Evolutionary conservation across 192 early-diverging fungal species (phyloP).

Genomic region (Mortierella hygrophila): DNA sequence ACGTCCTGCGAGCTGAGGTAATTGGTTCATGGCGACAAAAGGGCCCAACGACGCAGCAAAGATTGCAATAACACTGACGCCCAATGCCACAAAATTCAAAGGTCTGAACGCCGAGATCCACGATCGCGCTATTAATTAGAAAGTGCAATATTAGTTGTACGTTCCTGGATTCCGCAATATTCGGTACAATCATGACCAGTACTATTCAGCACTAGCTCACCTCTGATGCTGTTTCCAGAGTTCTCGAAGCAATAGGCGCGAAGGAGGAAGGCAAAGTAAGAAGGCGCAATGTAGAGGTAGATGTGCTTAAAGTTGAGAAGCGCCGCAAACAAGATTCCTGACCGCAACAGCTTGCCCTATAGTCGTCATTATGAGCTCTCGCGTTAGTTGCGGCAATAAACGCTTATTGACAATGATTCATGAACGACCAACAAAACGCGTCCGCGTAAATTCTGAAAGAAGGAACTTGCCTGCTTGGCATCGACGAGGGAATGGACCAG

Average conservation of each 20-base stretch:
- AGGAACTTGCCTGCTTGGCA: constrained; percentile 68
- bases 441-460: background rate
- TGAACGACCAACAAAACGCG: background rate
- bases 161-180: no score
- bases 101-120: constrained; percentile 53
- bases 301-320: constrained; percentile 98
- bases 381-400: background rate
- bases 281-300: constrained; percentile 90
- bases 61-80: constrained; percentile 70
- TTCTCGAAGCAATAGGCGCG: constrained; percentile 79
- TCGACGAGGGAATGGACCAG: constrained; percentile 83
- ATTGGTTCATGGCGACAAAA: constrained; percentile 76
- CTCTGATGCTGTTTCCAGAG: constrained; percentile 43
- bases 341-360: constrained; percentile 71
- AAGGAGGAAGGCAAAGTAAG: constrained; percentile 93
- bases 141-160: background rate
- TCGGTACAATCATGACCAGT: background rate
- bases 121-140: constrained; percentile 25
- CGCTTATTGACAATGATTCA: background rate
- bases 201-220: background rate
- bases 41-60: constrained; percentile 90
- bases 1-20: constrained; percentile 81
- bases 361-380: background rate
- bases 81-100: constrained; percentile 72
- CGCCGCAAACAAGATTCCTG: constrained; percentile 85